phyloP scores from a whole-genome alignment of 2,329 filamentous ascomycete genomes.

The Xylaria polymorpha region DNA sequence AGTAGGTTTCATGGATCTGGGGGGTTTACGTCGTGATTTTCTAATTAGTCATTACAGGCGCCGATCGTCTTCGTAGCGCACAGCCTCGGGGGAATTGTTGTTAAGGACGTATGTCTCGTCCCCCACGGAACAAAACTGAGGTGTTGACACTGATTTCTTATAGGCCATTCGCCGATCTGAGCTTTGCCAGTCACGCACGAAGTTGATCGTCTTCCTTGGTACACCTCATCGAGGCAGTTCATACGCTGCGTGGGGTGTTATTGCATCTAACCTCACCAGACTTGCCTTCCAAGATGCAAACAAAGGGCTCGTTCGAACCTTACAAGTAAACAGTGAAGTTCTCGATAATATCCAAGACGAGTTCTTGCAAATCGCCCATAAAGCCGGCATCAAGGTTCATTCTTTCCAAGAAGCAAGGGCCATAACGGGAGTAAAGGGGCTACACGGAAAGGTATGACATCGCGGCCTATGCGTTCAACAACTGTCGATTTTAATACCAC shows the following conservation, averaged over 20 bases:
- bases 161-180: conserved; percentile 49
- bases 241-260: conserved; percentile 49
- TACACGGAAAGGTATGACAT: conserved; percentile 49
- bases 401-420: conserved; percentile 54
- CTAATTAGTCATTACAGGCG: background rate
- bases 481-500: background rate
- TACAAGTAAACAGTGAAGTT: background rate
- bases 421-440: conserved; percentile 51
- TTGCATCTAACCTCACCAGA: background rate
- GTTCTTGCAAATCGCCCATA: conserved; percentile 48
- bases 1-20: background rate
- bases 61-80: background rate
- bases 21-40: background rate
- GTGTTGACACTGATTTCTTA: background rate
- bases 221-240: conserved; percentile 55
- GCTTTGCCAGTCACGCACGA: conserved; percentile 45
- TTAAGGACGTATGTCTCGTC: background rate
- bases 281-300: background rate
- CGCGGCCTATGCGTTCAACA: conserved; percentile 36
- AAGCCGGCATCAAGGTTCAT: conserved; percentile 51
- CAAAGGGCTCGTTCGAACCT: background rate
- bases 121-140: background rate
- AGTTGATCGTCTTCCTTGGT: conserved; percentile 54
- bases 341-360: conserved; percentile 37
- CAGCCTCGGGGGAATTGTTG: background rate